Evolutionary conservation across 1,284 basidiomycete species (phyloP).

Genomic region (Kwoniella shivajii): DNA sequence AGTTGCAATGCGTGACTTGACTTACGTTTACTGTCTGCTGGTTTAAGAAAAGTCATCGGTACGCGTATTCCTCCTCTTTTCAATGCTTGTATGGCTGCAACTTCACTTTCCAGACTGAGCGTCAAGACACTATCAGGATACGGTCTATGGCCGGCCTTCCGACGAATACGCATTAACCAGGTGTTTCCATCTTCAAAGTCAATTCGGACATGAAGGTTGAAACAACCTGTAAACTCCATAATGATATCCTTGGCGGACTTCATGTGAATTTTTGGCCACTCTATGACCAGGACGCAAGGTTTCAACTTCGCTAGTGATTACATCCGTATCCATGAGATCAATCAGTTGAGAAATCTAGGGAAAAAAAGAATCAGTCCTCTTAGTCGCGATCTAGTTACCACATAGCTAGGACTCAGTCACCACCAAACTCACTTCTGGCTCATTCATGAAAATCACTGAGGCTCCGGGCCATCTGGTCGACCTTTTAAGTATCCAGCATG

Average conservation of each 20-base stretch:
- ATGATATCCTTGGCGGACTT: neutral
- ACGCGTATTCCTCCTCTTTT: neutral
- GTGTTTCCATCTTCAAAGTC: neutral
- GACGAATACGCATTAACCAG: neutral
- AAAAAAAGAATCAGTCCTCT: too few species aligned
- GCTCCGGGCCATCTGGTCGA: neutral
- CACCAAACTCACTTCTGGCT: constrained; percentile 6
- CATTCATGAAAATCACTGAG: neutral
- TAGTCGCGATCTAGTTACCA: neutral
- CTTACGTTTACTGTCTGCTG: constrained; percentile 2
- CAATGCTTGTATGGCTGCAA: neutral
- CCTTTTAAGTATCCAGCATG: neutral
- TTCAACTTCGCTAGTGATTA: neutral
- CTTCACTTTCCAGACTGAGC: neutral
- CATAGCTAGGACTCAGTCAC: too few species aligned
- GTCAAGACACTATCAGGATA: neutral
- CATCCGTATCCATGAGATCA: neutral
- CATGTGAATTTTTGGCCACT: neutral
- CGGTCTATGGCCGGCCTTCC: neutral
- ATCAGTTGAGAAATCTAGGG: neutral
- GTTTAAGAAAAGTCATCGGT: neutral
- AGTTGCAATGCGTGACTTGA: neutral
- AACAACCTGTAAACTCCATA: neutral
- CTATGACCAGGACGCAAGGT: neutral
- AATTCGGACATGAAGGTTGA: neutral